phyloP scores from a whole-genome alignment of 768 basidiomycete genomes.

The Pleurotus cornucopiae region DNA sequence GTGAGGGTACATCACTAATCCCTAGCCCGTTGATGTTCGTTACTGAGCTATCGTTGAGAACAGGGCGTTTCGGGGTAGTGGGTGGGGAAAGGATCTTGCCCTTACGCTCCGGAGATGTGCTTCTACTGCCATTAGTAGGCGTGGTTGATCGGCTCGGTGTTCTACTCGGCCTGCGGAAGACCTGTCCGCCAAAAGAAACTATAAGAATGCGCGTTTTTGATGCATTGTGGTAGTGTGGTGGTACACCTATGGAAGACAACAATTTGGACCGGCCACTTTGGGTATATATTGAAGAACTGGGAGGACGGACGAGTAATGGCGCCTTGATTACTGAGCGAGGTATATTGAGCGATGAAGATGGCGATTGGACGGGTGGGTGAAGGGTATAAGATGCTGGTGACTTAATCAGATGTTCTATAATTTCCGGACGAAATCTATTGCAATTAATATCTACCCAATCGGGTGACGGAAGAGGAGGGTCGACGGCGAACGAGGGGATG shows the following conservation, averaged over 20 bases:
- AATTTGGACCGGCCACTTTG: slow-evolving; percentile 46
- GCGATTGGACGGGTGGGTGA: slow-evolving; percentile 40
- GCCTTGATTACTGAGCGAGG: slow-evolving; percentile 41
- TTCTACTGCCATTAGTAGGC: slow-evolving; percentile 18
- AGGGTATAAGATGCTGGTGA: slow-evolving; percentile 25
- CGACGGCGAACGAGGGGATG: slow-evolving; percentile 62
- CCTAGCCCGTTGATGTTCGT: slow-evolving; percentile 3
- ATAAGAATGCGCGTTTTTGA: slow-evolving; percentile 56
- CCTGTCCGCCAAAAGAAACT: slow-evolving; percentile 80
- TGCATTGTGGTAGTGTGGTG: slow-evolving; percentile 42
- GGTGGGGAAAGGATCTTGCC: neutral
- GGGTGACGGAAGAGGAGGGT: slow-evolving; percentile 54
- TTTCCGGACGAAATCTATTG: slow-evolving; percentile 40
- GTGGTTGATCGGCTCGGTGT: slow-evolving; percentile 31
- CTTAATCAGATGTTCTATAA: slow-evolving; percentile 37
- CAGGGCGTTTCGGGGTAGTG: neutral
- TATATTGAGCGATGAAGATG: slow-evolving; percentile 12
- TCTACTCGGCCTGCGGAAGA: slow-evolving; percentile 54
- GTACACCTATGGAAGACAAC: slow-evolving; percentile 58
- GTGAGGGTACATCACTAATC: slow-evolving; percentile 5
- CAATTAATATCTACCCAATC: slow-evolving; percentile 54
- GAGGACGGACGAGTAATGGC: slow-evolving; percentile 69
- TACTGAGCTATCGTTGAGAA: neutral
- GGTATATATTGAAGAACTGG: slow-evolving; percentile 47
- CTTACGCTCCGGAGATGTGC: slow-evolving; percentile 12